A percentile compares a stretch with the other conserved stretches of the same genome.
Conservation (phyloP, 441 rosid genomes). For the Macaranga tanarius region DNA sequence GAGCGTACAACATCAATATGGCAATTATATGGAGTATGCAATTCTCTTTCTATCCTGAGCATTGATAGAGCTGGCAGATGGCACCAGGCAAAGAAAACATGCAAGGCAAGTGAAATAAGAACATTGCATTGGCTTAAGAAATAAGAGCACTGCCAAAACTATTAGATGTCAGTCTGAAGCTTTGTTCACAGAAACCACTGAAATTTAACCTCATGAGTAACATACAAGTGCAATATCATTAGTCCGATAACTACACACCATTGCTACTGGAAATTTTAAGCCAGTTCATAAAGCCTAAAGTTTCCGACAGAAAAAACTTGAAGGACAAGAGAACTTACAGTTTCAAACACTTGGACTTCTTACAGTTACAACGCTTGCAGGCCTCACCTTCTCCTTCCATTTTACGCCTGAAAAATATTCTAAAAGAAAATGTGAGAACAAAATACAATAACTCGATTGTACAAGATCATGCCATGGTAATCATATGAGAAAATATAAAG, state of each 20-base stretch:
- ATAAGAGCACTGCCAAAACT: not conserved
- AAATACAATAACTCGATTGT: not conserved
- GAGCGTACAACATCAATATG: not conserved
- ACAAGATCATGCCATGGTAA: not conserved
- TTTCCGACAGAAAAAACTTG: constrained; percentile 1
- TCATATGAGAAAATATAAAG: not conserved
- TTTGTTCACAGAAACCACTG: not conserved
- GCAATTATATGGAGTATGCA: not conserved
- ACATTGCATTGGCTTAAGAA: not conserved
- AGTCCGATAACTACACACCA: not conserved
- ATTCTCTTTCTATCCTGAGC: not conserved
- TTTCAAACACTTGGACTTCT: constrained; percentile 97
- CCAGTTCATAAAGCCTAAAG: not conserved
- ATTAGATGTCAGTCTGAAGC: not conserved
- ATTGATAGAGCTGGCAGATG: not conserved
- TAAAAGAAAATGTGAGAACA: not conserved
- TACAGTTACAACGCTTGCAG: constrained; percentile 98
- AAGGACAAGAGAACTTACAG: constrained; percentile 58
- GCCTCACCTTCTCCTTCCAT: constrained; percentile 72
- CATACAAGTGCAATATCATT: not conserved
- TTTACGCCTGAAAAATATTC: constrained; percentile 50
- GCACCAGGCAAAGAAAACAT: not conserved
- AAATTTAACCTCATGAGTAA: not conserved
- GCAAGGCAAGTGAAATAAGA: not conserved
- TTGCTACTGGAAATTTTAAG: not conserved